Percentiles rank a stretch among this genome's conserved stretches.
Evolutionary conservation across 768 basidiomycete species (phyloP).

Genomic region (Boletus pseudo-olivaceus): DNA sequence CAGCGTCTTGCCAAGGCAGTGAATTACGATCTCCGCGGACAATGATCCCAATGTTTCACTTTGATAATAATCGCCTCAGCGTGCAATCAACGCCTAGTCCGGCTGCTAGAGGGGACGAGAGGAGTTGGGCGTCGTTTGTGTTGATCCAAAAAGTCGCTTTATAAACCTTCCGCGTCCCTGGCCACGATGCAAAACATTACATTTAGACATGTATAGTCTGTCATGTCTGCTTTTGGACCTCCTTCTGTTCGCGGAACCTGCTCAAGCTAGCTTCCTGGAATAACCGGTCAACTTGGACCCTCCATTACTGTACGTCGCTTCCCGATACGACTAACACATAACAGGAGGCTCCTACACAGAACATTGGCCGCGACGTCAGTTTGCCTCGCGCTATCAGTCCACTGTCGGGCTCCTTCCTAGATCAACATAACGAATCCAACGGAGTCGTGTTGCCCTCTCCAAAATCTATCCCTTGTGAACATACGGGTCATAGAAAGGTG

Average conservation of each 20-base stretch:
- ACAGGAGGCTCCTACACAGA: not conserved
- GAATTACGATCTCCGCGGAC: slow-evolving; percentile 9
- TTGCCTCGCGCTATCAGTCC: not conserved
- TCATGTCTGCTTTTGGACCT: not conserved
- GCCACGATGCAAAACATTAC: not conserved
- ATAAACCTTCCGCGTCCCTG: not conserved
- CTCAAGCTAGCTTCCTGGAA: not conserved
- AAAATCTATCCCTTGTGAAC: too few species aligned
- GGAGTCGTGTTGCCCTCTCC: too few species aligned
- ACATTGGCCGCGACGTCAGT: not conserved
- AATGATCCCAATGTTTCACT: slow-evolving; percentile 13
- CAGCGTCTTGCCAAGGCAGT: not conserved
- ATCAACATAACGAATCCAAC: not conserved
- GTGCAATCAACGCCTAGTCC: not conserved
- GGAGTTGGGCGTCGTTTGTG: not conserved
- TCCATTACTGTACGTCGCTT: not conserved
- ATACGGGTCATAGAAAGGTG: too few species aligned
- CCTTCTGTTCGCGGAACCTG: not conserved
- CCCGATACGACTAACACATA: not conserved
- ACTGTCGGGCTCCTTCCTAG: not conserved
- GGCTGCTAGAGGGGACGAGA: not conserved
- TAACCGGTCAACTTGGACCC: not conserved
- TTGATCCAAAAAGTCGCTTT: not conserved
- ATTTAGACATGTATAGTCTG: too few species aligned
- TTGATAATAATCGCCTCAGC: not conserved